These are phyloP conservation scores for Ophidiomyces ophidiicola DNA, from an alignment of 2,329 filamentous ascomycete species.

Conservation along the genomic window DNA sequence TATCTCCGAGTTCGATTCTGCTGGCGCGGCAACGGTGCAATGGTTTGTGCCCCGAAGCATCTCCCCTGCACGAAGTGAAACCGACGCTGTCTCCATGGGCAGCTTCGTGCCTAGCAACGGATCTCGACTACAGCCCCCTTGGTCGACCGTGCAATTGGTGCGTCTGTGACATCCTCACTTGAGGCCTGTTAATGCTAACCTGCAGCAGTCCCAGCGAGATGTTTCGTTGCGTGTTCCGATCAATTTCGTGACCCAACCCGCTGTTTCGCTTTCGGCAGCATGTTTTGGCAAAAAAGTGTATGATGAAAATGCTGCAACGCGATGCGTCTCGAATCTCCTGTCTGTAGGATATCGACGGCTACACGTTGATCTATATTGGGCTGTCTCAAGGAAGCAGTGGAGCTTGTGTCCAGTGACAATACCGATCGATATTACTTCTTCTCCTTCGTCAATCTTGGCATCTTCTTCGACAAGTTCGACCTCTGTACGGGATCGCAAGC, in stretches of 20 bases:
- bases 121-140: constrained; percentile 28
- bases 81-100: constrained; percentile 26
- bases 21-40: neutral
- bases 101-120: constrained; percentile 29
- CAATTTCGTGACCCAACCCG: constrained; percentile 49
- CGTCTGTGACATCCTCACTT: constrained; percentile 12
- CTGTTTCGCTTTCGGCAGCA: constrained; percentile 44
- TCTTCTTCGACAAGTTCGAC: constrained; percentile 1
- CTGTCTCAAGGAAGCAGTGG: constrained; percentile 42
- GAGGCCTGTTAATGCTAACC: constrained; percentile 8
- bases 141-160: constrained; percentile 31
- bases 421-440: constrained; percentile 24
- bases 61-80: neutral
- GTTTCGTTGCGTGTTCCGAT: constrained; percentile 47
- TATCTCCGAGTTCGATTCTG: neutral
- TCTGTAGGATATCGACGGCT: constrained; percentile 48
- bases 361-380: constrained; percentile 53
- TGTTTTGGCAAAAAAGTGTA: constrained; percentile 48
- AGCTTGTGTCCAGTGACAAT: constrained; percentile 49
- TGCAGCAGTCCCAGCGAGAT: constrained; percentile 48
- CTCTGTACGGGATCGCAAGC: neutral
- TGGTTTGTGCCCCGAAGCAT: neutral
- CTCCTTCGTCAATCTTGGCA: constrained; percentile 2
- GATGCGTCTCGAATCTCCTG: constrained; percentile 52
- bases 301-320: constrained; percentile 38